Base-by-base conservation (phyloP, 1,284 basidiomycete species). In the Puccinia hordei region DNA sequence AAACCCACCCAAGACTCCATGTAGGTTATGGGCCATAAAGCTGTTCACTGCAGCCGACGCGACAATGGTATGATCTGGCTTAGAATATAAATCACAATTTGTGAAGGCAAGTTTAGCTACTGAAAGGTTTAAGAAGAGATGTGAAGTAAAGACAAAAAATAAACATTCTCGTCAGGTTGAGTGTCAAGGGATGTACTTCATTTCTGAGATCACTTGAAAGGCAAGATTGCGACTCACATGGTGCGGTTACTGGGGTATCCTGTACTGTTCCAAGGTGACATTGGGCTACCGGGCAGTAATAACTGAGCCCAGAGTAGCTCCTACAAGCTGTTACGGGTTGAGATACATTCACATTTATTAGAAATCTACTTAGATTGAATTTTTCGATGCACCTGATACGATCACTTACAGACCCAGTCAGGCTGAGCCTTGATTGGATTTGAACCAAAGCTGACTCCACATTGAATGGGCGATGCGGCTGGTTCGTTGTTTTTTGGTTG, bases 1-100 rank as follows among this genome's bases (percentile, higher is more conserved):
- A 30, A 59, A 33, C 57, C 27, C 24, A 59, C 57, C 57, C 24
- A 27, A 59, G 27, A 59, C 57, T 59, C 57, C 57, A 33, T 59
- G 57, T 27, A 6, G 24, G 15, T 59, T 59, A 12, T 59, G 57
- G 27, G 57, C 24, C 13, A 59, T 17, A 59, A 33, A 59, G 15
- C 57, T 59, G 8, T 30, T 10, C 27, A 59, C 57, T 8, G 4
- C n/a, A n/a, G 55, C n/a, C 13, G 57, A 17, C 15, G 24, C 27
- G 1, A 17, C 30, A 27, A 33, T 30, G 24, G 15, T 2, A 17
- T 59, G 57, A 59, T 59, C 24, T 1, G 1, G 24, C 33, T 1
- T 13, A 17, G 57, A 27, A 33, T 33, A 59, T 17, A 10, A 24
- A 13, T 59, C 57, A 33, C 57, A 59, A 27, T 59, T 27, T 15